A percentile compares a stretch with the other conserved stretches of the same genome.
These are phyloP conservation scores for Nitzschia sp. DNA, from an alignment of 108 stramenopile species.

Conservation along the genomic window DNA sequence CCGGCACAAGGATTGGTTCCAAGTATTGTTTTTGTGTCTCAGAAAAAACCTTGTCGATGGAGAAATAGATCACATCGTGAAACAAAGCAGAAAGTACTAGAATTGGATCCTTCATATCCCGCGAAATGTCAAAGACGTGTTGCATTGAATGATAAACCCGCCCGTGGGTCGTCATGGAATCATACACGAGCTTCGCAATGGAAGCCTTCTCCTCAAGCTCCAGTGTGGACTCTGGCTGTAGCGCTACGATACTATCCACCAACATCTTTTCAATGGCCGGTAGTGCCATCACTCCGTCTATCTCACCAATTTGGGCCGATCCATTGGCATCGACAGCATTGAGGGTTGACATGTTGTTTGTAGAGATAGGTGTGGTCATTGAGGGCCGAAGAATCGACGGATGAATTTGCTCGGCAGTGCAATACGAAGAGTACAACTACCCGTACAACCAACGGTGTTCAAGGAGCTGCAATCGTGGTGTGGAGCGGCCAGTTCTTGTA, in stretches of 20 bases:
- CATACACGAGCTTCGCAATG: slow-evolving; percentile 43
- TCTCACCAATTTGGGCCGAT: neutral
- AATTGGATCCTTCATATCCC: slow-evolving; percentile 43
- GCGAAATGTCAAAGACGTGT: slow-evolving; percentile 59
- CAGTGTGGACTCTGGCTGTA: slow-evolving; percentile 12
- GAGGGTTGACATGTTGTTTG: slow-evolving; percentile 1
- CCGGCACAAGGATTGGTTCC: slow-evolving; percentile 22
- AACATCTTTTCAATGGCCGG: slow-evolving; percentile 14
- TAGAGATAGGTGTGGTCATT: neutral
- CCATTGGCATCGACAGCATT: neutral
- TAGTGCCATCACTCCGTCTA: neutral
- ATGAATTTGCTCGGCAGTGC: neutral
- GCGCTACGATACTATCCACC: slow-evolving; percentile 3
- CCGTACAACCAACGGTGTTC: too few species aligned
- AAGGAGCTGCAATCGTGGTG: too few species aligned
- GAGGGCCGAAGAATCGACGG: neutral
- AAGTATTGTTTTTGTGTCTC: slow-evolving; percentile 38
- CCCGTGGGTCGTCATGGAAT: slow-evolving; percentile 46
- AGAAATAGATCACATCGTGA: slow-evolving; percentile 65
- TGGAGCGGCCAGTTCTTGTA: too few species aligned
- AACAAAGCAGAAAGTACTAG: slow-evolving; percentile 49
- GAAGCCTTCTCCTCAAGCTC: slow-evolving; percentile 12
- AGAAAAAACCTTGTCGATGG: slow-evolving; percentile 48
- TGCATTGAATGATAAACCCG: slow-evolving; percentile 57
- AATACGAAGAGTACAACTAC: too few species aligned